These are phyloP conservation scores for Neopestalotiopsis rosae DNA, from an alignment of 2,329 filamentous ascomycete genomes.

Conservation along the genomic window DNA sequence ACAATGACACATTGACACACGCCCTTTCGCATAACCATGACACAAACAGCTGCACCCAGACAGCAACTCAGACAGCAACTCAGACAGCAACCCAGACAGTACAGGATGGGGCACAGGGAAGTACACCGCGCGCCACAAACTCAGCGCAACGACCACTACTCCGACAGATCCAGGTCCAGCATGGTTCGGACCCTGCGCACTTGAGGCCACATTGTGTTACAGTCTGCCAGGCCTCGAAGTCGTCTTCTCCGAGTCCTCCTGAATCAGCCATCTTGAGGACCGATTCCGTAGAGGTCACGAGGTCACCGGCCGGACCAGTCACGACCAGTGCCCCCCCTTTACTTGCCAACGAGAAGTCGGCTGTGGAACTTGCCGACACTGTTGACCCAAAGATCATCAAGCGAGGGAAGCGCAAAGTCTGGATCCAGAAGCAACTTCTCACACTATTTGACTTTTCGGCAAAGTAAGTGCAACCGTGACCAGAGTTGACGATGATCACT, in stretches of 20 bases:
- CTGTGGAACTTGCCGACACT: constrained; percentile 20
- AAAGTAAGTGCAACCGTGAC: constrained; percentile 23
- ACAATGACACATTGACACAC: not conserved
- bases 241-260: too few species aligned
- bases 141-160: not conserved
- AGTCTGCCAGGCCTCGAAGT: not conserved
- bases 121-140: not conserved
- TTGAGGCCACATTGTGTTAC: not conserved
- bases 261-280: not conserved
- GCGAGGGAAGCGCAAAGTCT: constrained; percentile 26
- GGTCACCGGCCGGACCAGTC: not conserved
- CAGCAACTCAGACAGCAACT: too few species aligned
- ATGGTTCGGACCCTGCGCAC: not conserved
- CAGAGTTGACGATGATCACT: constrained; percentile 2
- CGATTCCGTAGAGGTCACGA: not conserved
- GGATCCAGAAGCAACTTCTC: constrained; percentile 24
- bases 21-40: not conserved
- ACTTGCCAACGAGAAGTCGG: constrained; percentile 22
- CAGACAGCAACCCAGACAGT: not conserved
- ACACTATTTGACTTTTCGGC: constrained; percentile 20
- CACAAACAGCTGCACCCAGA: not conserved
- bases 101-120: not conserved
- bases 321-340: constrained; percentile 18
- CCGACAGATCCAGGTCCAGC: not conserved
- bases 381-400: constrained; percentile 23